A percentile compares a stretch with the other conserved stretches of the same genome.
Evolutionary conservation across 495 filamentous ascomycete species (phyloP).

Genomic region (Daldinia vernicosa): DNA sequence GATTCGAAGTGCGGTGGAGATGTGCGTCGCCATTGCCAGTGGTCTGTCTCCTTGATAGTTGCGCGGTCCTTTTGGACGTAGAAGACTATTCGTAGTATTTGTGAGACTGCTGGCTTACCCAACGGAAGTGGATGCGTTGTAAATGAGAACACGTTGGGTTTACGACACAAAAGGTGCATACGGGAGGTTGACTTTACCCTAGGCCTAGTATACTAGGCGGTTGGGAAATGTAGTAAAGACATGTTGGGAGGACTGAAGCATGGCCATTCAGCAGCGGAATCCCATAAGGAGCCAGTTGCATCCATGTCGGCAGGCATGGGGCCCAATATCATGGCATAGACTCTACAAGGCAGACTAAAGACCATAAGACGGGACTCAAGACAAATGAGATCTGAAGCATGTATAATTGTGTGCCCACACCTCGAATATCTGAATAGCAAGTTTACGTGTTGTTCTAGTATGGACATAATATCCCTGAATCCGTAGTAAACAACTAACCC

Average conservation of each 20-base stretch:
- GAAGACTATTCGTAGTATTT: conserved; percentile 33
- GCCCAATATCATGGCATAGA: conserved; percentile 40
- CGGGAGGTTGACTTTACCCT: conserved; percentile 27
- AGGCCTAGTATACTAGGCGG: conserved; percentile 12
- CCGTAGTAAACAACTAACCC: background rate
- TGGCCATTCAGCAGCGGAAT: conserved; percentile 32
- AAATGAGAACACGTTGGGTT: conserved; percentile 41
- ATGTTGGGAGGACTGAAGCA: conserved; percentile 28
- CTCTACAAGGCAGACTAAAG: conserved; percentile 39
- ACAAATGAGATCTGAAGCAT: conserved; percentile 38
- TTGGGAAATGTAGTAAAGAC: conserved; percentile 22
- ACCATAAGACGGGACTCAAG: conserved; percentile 23
- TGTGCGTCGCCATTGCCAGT: conserved; percentile 29
- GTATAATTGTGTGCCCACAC: conserved; percentile 2
- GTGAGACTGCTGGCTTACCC: conserved; percentile 28
- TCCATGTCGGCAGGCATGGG: conserved; percentile 22
- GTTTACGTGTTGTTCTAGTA: background rate
- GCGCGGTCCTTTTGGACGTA: conserved; percentile 24
- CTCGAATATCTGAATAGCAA: background rate
- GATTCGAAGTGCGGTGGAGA: conserved; percentile 22
- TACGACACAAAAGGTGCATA: conserved; percentile 39
- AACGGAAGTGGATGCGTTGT: conserved; percentile 27
- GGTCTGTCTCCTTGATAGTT: conserved; percentile 39
- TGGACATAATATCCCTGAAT: background rate
- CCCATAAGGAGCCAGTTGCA: conserved; percentile 27